Percentiles rank a stretch among this genome's conserved stretches.
Conservation (phyloP, 768 basidiomycete genomes). For the Chalciporus sphaerocephalus region DNA sequence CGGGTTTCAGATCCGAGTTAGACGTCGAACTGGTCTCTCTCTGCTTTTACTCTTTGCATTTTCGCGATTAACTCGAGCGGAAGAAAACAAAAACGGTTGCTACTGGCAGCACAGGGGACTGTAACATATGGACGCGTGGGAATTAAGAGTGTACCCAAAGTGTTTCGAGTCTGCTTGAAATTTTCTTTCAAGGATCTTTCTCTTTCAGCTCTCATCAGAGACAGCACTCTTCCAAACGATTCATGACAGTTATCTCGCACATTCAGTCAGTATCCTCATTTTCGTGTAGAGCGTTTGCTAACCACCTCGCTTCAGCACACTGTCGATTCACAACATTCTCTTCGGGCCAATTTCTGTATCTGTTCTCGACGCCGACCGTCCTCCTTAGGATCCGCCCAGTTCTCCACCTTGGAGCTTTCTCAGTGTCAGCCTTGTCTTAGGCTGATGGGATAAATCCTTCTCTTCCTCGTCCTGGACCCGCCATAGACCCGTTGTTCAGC, state of each 20-base stretch:
- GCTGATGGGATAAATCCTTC: slow-evolving; percentile 43
- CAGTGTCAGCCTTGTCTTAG: slow-evolving; percentile 1
- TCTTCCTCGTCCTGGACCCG: slow-evolving; percentile 14
- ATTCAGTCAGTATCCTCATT: slow-evolving; percentile 24
- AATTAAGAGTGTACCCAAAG: neutral
- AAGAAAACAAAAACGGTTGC: too few species aligned
- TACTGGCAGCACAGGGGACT: too few species aligned
- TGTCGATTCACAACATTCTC: slow-evolving; percentile 45
- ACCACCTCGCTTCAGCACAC: slow-evolving; percentile 17
- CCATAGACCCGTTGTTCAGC: slow-evolving; percentile 23
- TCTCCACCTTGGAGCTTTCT: slow-evolving; percentile 11
- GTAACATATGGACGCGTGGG: too few species aligned
- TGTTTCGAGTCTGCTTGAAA: neutral
- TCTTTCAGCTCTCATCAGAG: slow-evolving; percentile 5
- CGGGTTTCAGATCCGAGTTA: too few species aligned
- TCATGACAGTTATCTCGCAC: slow-evolving; percentile 50
- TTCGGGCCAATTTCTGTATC: slow-evolving; percentile 57
- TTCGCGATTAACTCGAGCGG: too few species aligned
- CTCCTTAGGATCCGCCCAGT: slow-evolving; percentile 55
- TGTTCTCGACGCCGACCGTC: slow-evolving; percentile 68
- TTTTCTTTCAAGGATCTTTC: slow-evolving; percentile 14
- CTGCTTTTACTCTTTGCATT: too few species aligned
- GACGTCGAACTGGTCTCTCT: too few species aligned
- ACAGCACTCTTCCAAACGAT: slow-evolving; percentile 32
- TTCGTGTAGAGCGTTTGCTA: neutral